Evolutionary conservation across 768 basidiomycete species (phyloP), one percentile per base, ranked within the genome.

Genomic region (Pleurotus platypus): DNA sequence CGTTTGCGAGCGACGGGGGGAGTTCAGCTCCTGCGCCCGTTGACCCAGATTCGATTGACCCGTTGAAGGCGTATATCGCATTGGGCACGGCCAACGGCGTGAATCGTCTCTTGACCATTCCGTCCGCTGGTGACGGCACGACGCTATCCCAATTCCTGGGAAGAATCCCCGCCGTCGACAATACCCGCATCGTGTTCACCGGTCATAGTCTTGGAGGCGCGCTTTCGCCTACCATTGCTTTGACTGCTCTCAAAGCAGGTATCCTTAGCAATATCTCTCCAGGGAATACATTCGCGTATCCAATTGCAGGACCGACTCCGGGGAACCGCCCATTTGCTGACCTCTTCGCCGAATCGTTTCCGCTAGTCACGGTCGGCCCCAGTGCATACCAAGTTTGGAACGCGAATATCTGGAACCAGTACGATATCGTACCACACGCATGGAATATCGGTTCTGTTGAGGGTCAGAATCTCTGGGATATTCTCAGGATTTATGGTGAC

Each of bases 141-240:
- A 57, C 46, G 2, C 46, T 57, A 6, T 22, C 46, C 46, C 8
- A 49, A 20, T 57, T 48, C 27, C 48, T 57, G 3, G 6, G 3
- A n/a, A 16, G n/a, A 15, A 47, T 49, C 11, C 48, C 56, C 4
- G 45, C 27, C 1, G 35, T 35, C 0, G 8, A 35, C 30, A 1
- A 35, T 35, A 47, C 56, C 2, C 46, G 56, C 5, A 35, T 57
- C 27, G 38, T 57, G 1, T 57, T 57, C 48, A 57, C 56, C 22
- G 56, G 56, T 4, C 56, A 57, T 18, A 57, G 56, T 13, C 56
- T 57, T 35, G 56, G 56, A 7, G 56, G 46, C 4, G 56, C 46
- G 6, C 20, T 57, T 13, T 16, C 38, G 2, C 56, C 56, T 2
- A 48, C 46, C 0, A 15, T 57, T 3, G 56, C 56, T 4, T 18